These are phyloP conservation scores for Colletotrichum nymphaeae DNA, from an alignment of 2,329 filamentous ascomycete genomes.

Conservation along the genomic window DNA sequence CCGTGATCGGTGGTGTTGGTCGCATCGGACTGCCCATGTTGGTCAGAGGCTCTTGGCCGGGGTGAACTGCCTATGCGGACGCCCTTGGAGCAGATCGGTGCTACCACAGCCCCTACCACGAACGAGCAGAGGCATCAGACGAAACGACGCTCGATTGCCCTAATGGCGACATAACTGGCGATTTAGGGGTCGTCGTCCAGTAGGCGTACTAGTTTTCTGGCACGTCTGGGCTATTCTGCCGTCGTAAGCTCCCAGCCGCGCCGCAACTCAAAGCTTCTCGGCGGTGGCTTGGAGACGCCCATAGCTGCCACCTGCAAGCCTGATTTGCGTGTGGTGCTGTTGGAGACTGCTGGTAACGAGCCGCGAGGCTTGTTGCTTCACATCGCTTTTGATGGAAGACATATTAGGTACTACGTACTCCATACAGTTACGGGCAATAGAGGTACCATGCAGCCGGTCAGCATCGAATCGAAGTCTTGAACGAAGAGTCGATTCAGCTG, in stretches of 20 bases:
- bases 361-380: neutral
- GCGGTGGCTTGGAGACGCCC: neutral
- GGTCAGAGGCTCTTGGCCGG: neutral
- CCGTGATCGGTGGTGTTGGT: neutral
- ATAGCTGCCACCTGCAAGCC: neutral
- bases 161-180: neutral
- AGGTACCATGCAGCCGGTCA: slow-evolving; percentile 8
- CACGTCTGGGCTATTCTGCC: neutral
- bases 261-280: neutral
- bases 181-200: neutral
- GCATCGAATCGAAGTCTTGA: slow-evolving; percentile 11
- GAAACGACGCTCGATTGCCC: slow-evolving; percentile 17
- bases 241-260: neutral
- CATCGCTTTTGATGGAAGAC: neutral
- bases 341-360: neutral
- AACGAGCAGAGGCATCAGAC: slow-evolving; percentile 15
- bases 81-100: slow-evolving; percentile 12
- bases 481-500: neutral
- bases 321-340: neutral
- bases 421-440: neutral
- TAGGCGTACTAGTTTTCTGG: neutral
- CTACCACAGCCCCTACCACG: slow-evolving; percentile 3
- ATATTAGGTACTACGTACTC: no score
- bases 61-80: neutral
- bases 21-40: slow-evolving; percentile 25